Evolutionary conservation across 208 protist genomes (phyloP).

Genomic region (Trypanosoma platydactyli): DNA sequence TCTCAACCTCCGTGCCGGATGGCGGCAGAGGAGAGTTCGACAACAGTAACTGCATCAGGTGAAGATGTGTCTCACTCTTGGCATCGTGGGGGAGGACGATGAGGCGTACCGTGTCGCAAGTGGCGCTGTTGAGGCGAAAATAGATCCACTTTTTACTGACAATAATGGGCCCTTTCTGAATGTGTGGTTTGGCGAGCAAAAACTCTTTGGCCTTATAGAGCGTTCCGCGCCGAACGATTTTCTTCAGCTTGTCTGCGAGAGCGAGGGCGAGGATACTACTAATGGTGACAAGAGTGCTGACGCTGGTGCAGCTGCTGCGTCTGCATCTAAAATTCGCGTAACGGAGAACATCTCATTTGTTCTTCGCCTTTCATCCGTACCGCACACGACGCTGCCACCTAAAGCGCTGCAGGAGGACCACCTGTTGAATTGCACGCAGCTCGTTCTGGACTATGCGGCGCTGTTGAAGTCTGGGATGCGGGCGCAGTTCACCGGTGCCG

Average conservation of each 20-base stretch:
- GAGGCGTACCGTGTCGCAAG: constrained; percentile 32
- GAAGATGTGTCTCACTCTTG: constrained; percentile 23
- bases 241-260: constrained; percentile 17
- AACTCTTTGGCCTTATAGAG: constrained; percentile 29
- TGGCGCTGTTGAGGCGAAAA: constrained; percentile 16
- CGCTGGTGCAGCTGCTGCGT: not conserved
- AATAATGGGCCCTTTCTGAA: constrained; percentile 44
- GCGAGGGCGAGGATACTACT: not conserved
- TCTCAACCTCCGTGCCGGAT: not conserved
- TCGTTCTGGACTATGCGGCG: constrained; percentile 17
- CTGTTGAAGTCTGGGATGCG: constrained; percentile 3
- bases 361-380: constrained; percentile 23
- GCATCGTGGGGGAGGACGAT: constrained; percentile 51
- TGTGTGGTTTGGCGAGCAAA: constrained; percentile 37
- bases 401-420: not conserved
- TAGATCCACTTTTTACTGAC: constrained; percentile 32
- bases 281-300: not conserved
- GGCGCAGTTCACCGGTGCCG: constrained; percentile 9
- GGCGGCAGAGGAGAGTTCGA: not conserved
- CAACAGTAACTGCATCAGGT: not conserved
- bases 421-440: constrained; percentile 17
- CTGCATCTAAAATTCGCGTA: not conserved
- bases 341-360: constrained; percentile 23
- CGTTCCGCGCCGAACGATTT: constrained; percentile 19
- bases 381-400: not conserved